Conservation (phyloP, 108 stramenopile species). For the Skeletonema potamos region DNA sequence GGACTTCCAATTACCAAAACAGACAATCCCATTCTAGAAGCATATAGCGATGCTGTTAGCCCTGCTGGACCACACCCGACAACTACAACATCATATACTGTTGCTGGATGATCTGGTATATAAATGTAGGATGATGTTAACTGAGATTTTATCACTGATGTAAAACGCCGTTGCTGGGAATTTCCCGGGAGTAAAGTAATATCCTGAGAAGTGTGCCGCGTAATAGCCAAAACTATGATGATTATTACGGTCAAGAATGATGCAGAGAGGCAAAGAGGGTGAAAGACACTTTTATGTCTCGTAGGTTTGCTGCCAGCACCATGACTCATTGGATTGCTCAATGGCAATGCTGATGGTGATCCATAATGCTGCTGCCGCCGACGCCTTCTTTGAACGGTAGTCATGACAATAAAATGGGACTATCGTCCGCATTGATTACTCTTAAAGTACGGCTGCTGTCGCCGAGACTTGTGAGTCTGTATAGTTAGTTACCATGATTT, state of each 20-base stretch:
- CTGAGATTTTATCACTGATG: not conserved
- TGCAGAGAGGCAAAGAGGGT: not conserved
- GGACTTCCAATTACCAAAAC: slow-evolving; percentile 56
- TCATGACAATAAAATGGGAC: too few species aligned
- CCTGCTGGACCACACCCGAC: slow-evolving; percentile 68
- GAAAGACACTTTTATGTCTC: not conserved
- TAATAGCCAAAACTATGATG: not conserved
- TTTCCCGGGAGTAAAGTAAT: not conserved
- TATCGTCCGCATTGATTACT: too few species aligned
- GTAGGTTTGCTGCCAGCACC: too few species aligned
- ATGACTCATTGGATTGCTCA: not conserved
- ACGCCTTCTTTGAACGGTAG: not conserved
- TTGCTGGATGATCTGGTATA: not conserved
- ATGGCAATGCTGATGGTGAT: not conserved
- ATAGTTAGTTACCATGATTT: too few species aligned
- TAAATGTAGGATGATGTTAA: not conserved
- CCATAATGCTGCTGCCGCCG: not conserved
- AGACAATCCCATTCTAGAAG: slow-evolving; percentile 55
- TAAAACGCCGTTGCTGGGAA: not conserved
- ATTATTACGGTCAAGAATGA: not conserved
- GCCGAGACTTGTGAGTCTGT: too few species aligned
- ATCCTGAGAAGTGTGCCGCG: not conserved
- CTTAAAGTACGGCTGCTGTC: too few species aligned
- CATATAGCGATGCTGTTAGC: slow-evolving; percentile 61
- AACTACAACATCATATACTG: slow-evolving; percentile 48